Percentiles rank a stretch among this genome's conserved stretches.
phyloP scores from a whole-genome alignment of 2,329 filamentous ascomycete species.

The Stachybotrys echinatus region DNA sequence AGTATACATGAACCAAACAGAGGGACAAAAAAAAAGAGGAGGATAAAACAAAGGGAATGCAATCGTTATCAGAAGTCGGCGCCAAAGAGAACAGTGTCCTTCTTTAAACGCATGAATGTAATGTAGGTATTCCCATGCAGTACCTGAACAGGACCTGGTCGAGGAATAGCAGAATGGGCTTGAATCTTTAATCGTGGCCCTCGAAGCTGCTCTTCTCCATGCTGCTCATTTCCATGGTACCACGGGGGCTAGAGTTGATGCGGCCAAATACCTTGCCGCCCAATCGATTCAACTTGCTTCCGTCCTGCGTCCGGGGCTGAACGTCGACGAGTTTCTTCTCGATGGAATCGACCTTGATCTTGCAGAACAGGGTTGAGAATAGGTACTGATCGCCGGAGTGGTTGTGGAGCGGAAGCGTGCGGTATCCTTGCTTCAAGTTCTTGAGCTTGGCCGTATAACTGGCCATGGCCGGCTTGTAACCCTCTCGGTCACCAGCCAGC shows the following conservation, averaged over 20 bases:
- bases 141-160: neutral
- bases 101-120: neutral
- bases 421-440: constrained; percentile 86
- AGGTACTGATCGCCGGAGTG: constrained; percentile 86
- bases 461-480: constrained; percentile 60
- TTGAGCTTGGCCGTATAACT: constrained; percentile 90
- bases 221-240: constrained; percentile 47
- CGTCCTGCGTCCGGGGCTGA: constrained; percentile 31
- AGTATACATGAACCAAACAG: neutral
- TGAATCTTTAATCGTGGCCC: constrained; percentile 18
- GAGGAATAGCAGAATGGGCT: neutral
- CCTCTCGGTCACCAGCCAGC: constrained; percentile 73
- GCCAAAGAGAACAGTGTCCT: neutral
- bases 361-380: constrained; percentile 91
- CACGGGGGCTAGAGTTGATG: constrained; percentile 43
- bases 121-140: neutral
- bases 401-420: constrained; percentile 85
- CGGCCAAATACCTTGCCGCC: constrained; percentile 55
- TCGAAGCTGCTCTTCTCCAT: constrained; percentile 43
- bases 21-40: neutral
- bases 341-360: constrained; percentile 62
- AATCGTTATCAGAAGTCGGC: neutral
- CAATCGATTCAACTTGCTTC: constrained; percentile 51
- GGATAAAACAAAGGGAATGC: neutral
- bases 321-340: constrained; percentile 52